Conservation (phyloP, 495 filamentous ascomycete genomes). For the Hypoxylon crocopeplum region DNA sequence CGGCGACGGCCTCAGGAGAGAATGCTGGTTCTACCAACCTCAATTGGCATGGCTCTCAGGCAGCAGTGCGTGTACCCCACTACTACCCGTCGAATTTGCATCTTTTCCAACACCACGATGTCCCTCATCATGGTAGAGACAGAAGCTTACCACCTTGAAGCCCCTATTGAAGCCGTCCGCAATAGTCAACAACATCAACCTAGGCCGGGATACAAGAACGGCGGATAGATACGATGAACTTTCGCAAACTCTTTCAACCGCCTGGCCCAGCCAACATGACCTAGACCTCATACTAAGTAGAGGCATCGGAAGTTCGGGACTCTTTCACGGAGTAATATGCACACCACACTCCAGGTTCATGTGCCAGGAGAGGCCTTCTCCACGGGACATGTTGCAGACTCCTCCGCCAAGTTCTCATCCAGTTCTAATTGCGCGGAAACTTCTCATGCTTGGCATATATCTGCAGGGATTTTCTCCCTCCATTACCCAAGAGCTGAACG, state of each 20-base stretch:
- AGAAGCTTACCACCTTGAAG: no score
- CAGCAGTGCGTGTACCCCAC: no score
- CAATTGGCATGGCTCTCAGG: no score
- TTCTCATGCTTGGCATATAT: conserved; percentile 52
- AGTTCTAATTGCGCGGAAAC: conserved; percentile 52
- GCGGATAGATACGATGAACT: no score
- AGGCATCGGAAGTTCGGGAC: conserved; percentile 36
- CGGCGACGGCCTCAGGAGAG: no score
- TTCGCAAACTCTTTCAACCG: conserved; percentile 38
- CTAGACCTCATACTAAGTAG: conserved; percentile 44
- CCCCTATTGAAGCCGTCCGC: no score
- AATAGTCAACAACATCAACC: conserved; percentile 10
- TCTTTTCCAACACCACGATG: no score
- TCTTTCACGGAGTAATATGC: conserved; percentile 40
- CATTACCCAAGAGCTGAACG: conserved; percentile 10
- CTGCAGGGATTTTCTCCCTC: conserved; percentile 48
- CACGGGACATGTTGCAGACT: conserved; percentile 42
- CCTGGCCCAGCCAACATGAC: conserved; percentile 48
- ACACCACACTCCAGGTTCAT: conserved; percentile 29
- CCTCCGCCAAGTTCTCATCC: conserved; percentile 51
- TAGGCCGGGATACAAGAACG: no score
- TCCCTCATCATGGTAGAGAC: no score
- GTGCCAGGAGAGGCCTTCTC: conserved; percentile 25
- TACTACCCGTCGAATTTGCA: no score
- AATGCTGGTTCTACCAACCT: no score